Percentiles rank a stretch among this genome's conserved stretches.
phyloP scores from a whole-genome alignment of 345 rosid genomes.

The Arabidopsis arenosa region DNA sequence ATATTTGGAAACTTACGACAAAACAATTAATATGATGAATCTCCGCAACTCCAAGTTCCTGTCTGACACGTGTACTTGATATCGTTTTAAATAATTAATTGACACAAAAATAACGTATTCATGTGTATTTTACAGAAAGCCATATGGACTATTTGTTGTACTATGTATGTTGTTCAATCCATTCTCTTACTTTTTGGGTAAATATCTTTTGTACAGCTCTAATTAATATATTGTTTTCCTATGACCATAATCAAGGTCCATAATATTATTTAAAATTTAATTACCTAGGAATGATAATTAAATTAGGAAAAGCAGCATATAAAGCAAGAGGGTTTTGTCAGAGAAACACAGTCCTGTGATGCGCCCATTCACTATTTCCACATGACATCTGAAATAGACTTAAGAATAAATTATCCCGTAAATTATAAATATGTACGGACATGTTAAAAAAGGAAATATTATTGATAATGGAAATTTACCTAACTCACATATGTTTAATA shows the following conservation, averaged over 20 bases:
- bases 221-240: conserved; percentile 12
- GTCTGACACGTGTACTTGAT: conserved; percentile 46
- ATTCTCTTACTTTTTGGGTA: conserved; percentile 32
- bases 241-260: conserved; percentile 31
- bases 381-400: conserved; percentile 26
- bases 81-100: not conserved
- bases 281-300: conserved; percentile 12
- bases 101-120: not conserved
- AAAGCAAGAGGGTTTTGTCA: conserved; percentile 38
- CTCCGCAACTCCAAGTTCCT: conserved; percentile 41
- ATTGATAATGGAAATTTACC: conserved; percentile 43
- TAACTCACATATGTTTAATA: conserved; percentile 39
- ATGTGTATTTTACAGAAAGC: conserved; percentile 27
- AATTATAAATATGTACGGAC: conserved; percentile 36
- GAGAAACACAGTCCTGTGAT: conserved; percentile 38
- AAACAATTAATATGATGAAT: conserved; percentile 32
- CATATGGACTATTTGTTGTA: conserved; percentile 42
- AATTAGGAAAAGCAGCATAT: conserved; percentile 26
- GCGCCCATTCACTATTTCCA: conserved; percentile 32
- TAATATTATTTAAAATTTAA: not conserved
- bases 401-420: not conserved
- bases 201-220: conserved; percentile 34
- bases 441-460: conserved; percentile 40
- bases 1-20: conserved; percentile 45
- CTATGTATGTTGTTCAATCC: conserved; percentile 35